Conservation (phyloP, 1,284 basidiomycete genomes). For the Trametes versicolor region DNA sequence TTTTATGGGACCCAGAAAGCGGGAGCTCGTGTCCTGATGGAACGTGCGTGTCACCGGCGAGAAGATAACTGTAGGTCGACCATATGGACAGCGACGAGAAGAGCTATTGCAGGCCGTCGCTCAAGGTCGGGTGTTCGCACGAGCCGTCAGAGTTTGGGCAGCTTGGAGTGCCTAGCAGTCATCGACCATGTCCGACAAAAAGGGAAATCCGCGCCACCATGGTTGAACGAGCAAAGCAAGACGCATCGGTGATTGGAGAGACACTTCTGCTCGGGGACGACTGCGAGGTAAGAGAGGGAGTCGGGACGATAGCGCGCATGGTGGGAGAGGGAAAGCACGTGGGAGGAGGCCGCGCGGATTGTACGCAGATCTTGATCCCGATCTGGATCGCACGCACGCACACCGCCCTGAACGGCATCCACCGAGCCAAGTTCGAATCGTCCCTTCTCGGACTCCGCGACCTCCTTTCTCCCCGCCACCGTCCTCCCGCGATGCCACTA, state of each 20-base stretch:
- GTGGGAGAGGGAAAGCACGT: not conserved
- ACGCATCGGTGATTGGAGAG: not conserved
- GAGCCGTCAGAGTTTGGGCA: slow-evolving; percentile 17
- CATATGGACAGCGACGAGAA: slow-evolving; percentile 16
- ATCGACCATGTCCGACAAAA: not conserved
- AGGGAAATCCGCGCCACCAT: not conserved
- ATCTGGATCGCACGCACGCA: not conserved
- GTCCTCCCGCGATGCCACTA: no score
- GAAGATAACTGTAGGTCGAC: slow-evolving; percentile 4
- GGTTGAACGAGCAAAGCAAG: not conserved
- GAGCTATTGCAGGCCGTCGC: not conserved
- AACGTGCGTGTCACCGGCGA: slow-evolving; percentile 29
- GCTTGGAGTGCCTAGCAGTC: not conserved
- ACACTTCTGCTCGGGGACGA: not conserved
- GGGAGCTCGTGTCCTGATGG: not conserved
- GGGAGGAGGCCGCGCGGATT: not conserved
- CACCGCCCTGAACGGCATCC: no score
- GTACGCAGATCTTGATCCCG: not conserved
- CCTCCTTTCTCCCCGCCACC: no score
- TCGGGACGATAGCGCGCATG: no score
- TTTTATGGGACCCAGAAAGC: not conserved
- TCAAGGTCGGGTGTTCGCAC: slow-evolving; percentile 19
- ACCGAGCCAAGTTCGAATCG: no score
- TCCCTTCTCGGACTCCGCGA: no score
- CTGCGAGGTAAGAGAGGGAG: no score